Percentiles rank a stretch among this genome's conserved stretches.
These are phyloP conservation scores for Climacium dendroides DNA, from an alignment of 225 moss, liverwort and hornwort species.

Conservation along the genomic window DNA sequence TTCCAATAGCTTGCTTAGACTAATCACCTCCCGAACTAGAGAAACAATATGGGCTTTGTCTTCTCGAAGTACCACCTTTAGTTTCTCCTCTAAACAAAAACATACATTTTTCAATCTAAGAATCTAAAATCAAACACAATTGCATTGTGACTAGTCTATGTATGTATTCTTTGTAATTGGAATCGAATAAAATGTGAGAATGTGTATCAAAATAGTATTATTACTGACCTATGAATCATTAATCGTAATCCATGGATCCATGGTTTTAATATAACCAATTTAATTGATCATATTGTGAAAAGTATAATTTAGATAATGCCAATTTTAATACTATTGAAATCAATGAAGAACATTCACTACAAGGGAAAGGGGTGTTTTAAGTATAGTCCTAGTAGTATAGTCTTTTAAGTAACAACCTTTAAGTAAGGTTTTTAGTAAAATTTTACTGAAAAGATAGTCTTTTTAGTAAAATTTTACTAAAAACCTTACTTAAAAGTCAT, in stretches of 20 bases:
- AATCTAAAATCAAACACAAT: background rate
- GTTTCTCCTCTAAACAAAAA: background rate
- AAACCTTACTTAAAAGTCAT: too few relatives aligned
- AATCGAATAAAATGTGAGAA: rapidly evolving
- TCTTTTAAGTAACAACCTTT: too few relatives aligned
- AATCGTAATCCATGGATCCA: rapidly evolving
- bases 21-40: constrained; percentile 6
- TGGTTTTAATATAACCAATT: background rate
- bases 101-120: background rate
- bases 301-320: background rate
- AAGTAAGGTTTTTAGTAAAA: too few relatives aligned
- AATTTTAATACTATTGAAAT: background rate
- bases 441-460: too few relatives aligned
- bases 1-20: background rate
- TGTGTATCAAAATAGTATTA: background rate
- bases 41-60: constrained; percentile 10
- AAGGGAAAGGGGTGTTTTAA: too few relatives aligned
- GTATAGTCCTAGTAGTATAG: too few relatives aligned
- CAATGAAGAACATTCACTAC: too few relatives aligned
- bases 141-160: rapidly evolving
- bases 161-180: too few relatives aligned
- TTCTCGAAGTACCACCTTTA: constrained; percentile 5
- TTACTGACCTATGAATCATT: rapidly evolving
- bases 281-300: background rate
- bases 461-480: too few relatives aligned